A percentile compares a stretch with the other conserved stretches of the same genome.
Conservation (phyloP, 1,284 basidiomycete species). For the Puccinia triticina region DNA sequence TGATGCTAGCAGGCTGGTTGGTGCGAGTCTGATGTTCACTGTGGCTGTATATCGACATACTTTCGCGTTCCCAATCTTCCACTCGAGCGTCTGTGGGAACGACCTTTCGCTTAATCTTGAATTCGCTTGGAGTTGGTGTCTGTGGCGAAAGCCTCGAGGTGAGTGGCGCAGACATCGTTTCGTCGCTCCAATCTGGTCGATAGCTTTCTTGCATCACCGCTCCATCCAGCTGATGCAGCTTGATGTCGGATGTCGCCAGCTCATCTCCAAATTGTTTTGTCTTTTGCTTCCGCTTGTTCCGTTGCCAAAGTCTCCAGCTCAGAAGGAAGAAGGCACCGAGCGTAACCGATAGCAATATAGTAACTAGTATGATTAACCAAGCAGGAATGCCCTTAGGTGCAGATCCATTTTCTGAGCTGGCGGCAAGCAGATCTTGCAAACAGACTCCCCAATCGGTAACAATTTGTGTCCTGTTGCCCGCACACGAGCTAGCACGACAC, state of each 20-base stretch:
- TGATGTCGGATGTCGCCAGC: slow-evolving; percentile 30
- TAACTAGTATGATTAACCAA: slow-evolving; percentile 20
- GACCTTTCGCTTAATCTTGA: slow-evolving; percentile 47
- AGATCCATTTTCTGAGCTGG: neutral
- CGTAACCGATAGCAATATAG: slow-evolving; percentile 4
- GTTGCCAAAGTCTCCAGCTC: slow-evolving; percentile 23
- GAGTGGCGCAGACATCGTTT: neutral
- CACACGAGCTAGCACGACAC: slow-evolving; percentile 16
- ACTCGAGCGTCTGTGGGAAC: slow-evolving; percentile 17
- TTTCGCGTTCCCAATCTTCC: slow-evolving; percentile 32
- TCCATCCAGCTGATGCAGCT: slow-evolving; percentile 33
- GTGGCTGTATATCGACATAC: slow-evolving; percentile 16
- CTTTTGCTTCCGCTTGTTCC: slow-evolving; percentile 34
- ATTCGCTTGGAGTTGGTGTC: slow-evolving; percentile 20
- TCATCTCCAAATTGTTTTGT: slow-evolving; percentile 38
- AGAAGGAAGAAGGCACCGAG: neutral
- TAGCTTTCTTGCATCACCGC: neutral
- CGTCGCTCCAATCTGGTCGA: neutral
- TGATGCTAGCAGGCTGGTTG: neutral
- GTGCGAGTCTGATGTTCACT: neutral
- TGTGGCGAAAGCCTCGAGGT: neutral
- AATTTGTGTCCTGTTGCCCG: neutral
- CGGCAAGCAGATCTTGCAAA: slow-evolving; percentile 24
- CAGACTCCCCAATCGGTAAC: slow-evolving; percentile 29
- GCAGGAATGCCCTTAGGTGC: neutral